Base-by-base conservation (phyloP, 768 basidiomycete species). In the Boletus eberwhitei region DNA sequence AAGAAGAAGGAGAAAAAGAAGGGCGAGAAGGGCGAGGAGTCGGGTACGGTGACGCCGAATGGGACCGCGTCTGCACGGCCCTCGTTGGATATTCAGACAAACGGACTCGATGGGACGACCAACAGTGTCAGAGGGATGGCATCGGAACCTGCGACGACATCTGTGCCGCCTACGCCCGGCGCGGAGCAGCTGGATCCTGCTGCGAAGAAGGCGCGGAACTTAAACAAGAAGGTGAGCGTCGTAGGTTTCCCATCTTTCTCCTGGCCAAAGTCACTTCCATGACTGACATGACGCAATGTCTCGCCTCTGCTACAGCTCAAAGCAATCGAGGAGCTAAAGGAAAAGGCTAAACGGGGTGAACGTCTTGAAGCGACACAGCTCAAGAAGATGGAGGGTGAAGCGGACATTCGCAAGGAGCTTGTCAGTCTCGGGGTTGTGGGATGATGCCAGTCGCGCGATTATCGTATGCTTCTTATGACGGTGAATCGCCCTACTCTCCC, bases 271-370 rank as follows among this genome's bases (percentile, higher is more conserved):
- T 40, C 22, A 7, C 32, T 34, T 11, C 8, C 2, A 13, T 21
- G 48, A 39, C 39, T 54, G n/a, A 58, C 16, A 1, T 16, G 14
- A 13, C 14, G 7, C n/a, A 17, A 17, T 17, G 14, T 26, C 26
- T 19, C 40, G 6, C 4, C 17, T 19, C 26, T 34, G 21, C 7
- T 52, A 36, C 61, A 97, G 94, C 79, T 99, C 60, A 98, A 97
- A 71, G 96, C 96, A n/a, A 98, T 99, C 61, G 93, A 98, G 21
- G 95, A 98, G 65, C 83, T 99, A 47, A 98, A 98, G 76, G 91
- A 90, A 60, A 93, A 94, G 75, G 81, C 84, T 26, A 87, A 83
- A 65, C 83, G 89, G 35, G 96, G 97, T 1, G 95, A 98, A 70
- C 83, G 87, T 52, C 79, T 99, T 31, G 96, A 99, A 71, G 87